Evolutionary conservation across 352 stramenopile genomes (phyloP).

Genomic region (Globisporangium irregulare): DNA sequence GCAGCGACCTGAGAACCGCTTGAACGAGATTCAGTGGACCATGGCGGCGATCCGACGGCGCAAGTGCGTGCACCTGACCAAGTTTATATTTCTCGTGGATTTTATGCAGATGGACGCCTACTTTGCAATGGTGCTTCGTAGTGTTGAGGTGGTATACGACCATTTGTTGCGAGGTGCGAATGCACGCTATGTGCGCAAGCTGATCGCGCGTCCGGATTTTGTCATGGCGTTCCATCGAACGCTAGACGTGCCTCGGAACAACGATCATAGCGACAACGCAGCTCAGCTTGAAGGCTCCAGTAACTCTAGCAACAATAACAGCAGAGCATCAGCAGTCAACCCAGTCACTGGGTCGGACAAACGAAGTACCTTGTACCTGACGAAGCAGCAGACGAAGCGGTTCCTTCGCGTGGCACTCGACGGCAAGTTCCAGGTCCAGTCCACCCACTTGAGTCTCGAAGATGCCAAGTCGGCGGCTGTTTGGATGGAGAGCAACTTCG

Average conservation of each 20-base stretch:
- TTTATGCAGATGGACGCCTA: slow-evolving; percentile 56
- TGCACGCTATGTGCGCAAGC: slow-evolving; percentile 24
- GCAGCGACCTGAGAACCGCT: slow-evolving; percentile 21
- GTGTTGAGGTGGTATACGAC: slow-evolving; percentile 37
- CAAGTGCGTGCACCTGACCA: slow-evolving; percentile 51
- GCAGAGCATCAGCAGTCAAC: background rate
- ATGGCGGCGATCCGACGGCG: slow-evolving; percentile 60
- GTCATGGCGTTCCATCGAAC: slow-evolving; percentile 32
- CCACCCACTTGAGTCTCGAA: background rate
- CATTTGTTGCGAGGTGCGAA: slow-evolving; percentile 46
- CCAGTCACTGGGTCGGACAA: background rate
- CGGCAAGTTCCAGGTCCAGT: slow-evolving; percentile 23
- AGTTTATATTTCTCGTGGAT: slow-evolving; percentile 50
- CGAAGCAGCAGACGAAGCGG: slow-evolving; percentile 44
- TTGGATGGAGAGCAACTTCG: slow-evolving; percentile 38
- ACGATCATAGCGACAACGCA: background rate
- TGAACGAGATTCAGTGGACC: slow-evolving; percentile 68
- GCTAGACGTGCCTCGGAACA: background rate
- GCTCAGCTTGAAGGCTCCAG: background rate
- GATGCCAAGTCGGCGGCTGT: slow-evolving; percentile 16
- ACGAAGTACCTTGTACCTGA: slow-evolving; percentile 15
- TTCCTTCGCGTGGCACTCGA: slow-evolving; percentile 42
- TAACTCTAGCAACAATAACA: background rate
- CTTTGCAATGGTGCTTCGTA: slow-evolving; percentile 33
- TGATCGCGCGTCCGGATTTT: slow-evolving; percentile 32